A percentile compares a stretch with the other conserved stretches of the same genome.
Conservation (phyloP, 2,329 filamentous ascomycete species). For the Paracoccidioides brasiliensis region DNA sequence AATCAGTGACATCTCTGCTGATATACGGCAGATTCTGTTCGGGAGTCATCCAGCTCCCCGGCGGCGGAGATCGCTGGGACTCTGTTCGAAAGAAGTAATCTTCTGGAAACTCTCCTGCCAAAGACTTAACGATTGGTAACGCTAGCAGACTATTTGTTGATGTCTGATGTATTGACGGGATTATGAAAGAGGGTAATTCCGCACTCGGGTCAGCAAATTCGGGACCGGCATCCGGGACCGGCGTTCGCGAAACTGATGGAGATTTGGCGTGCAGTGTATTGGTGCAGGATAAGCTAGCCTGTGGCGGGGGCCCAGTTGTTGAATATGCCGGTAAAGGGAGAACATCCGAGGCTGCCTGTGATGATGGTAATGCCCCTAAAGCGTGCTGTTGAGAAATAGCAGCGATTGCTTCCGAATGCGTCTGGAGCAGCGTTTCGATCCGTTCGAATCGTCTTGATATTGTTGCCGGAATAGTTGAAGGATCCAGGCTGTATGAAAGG, state of each 20-base stretch:
- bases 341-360: not conserved
- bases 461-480: not conserved
- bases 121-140: constrained; percentile 3
- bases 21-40: not conserved
- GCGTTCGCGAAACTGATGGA: constrained; percentile 5
- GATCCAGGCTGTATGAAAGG: not conserved
- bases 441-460: constrained; percentile 3
- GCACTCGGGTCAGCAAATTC: not conserved
- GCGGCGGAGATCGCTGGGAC: not conserved
- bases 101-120: constrained; percentile 5
- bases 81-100: constrained; percentile 6
- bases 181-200: constrained; percentile 6
- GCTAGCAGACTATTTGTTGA: constrained; percentile 3
- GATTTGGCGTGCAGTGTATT: not conserved
- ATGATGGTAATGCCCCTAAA: not conserved
- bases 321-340: not conserved
- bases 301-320: not conserved
- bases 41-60: not conserved
- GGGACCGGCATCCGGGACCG: not conserved
- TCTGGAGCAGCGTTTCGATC: constrained; percentile 3
- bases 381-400: not conserved
- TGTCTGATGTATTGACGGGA: constrained; percentile 5
- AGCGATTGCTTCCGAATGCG: constrained; percentile 4
- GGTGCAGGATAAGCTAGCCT: not conserved
- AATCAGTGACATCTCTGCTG: constrained; percentile 12